Evolutionary conservation across 192 early-diverging fungal species (phyloP), one percentile per base, ranked within the genome.

Genomic region (Dispira parvispora): DNA sequence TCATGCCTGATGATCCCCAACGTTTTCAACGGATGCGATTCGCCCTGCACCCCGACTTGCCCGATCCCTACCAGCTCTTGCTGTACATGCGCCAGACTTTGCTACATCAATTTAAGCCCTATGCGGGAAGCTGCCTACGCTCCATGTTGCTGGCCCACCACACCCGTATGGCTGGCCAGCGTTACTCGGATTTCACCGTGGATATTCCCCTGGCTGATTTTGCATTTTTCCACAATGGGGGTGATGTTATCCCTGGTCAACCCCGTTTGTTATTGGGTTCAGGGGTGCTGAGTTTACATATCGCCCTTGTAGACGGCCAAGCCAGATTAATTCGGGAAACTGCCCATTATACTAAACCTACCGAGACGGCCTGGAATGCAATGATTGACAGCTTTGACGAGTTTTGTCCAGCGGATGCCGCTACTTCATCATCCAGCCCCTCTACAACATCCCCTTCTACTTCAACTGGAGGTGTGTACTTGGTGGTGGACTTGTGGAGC

Each of bases 181-280:
- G 28, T 20, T 20, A 20, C 50, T 52, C 50, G 20, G 50, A 52
- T 26, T 26, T 43, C 12, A 1, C 45, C 11, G 25, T 11, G 0
- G 28, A 32, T 25, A 61, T 61, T 44, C 58, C 58, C 8, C 58
- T 61, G n/a, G 58, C 43, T n/a, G 58, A 61, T 12, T 61, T 61
- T 45, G n/a, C 45, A 1, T 61, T 61, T 25, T 43, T 61, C 16
- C 45, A 61, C 58, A 61, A 61, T 25, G 58, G 58, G 11, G n/a
- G 43, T n/a, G 32, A n/a, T 3, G 21, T 27, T 11, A 16, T 42
- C 42, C 20, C 43, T 11, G 16, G 38, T n/a, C 42, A 14, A 1
- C 5, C 58, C 18, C 38, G 58, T 20, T 44, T 43, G 26, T 44
- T 42, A 6, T 45, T 61, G 43, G 58, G 58, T 16, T 61, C 58